These are phyloP conservation scores for Rhodotorula toruloides DNA, from an alignment of 768 basidiomycete species.

Conservation along the genomic window DNA sequence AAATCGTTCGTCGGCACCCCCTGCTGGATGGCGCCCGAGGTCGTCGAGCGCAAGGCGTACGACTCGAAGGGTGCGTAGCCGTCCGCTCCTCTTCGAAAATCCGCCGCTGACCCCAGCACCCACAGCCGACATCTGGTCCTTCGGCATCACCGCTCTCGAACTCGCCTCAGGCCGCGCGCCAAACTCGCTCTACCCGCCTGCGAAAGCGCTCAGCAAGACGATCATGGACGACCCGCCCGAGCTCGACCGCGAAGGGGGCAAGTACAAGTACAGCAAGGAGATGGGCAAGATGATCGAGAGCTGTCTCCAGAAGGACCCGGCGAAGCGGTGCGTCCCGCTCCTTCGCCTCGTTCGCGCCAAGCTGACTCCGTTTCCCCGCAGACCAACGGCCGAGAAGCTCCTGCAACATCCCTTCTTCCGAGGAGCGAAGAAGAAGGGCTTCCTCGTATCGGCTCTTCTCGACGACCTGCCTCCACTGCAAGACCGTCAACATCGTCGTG, in stretches of 20 bases:
- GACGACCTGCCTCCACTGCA: constrained; percentile 39
- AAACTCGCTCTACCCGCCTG: constrained; percentile 67
- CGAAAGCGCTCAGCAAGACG: constrained; percentile 70
- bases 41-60: constrained; percentile 76
- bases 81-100: neutral
- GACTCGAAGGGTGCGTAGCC: constrained; percentile 52
- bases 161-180: constrained; percentile 82
- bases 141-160: constrained; percentile 91
- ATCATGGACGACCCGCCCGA: constrained; percentile 73
- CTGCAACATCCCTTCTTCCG: constrained; percentile 74
- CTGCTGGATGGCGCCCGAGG: constrained; percentile 95
- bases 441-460: constrained; percentile 70
- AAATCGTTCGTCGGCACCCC: constrained; percentile 95
- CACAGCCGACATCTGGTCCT: constrained; percentile 90
- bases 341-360: too few species aligned
- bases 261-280: constrained; percentile 67
- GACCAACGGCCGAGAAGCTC: constrained; percentile 73
- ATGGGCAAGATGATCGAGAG: constrained; percentile 78
- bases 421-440: constrained; percentile 67
- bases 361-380: constrained; percentile 41
- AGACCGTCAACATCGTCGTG: constrained; percentile 35
- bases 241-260: constrained; percentile 66
- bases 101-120: neutral
- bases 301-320: constrained; percentile 80
- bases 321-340: constrained; percentile 56